Base-by-base conservation (phyloP, 75 land plant genomes). In the Larix kaempferi region DNA sequence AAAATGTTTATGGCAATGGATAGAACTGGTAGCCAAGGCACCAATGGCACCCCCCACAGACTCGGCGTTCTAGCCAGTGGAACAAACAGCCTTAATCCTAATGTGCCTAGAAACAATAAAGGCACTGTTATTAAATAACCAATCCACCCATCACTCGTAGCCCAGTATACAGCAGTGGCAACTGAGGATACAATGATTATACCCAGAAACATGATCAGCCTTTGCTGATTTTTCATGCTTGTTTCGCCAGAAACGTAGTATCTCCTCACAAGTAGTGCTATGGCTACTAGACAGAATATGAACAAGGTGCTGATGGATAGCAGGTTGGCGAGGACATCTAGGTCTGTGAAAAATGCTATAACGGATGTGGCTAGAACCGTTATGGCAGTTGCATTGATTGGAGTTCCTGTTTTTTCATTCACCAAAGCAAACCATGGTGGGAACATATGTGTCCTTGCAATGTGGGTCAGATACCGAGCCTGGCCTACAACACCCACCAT, bases 381-480 rank as follows among this genome's bases (percentile, higher is more conserved):
- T 14, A 78, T 81, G 12, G 78, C 57, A 0, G 98, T 92, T 2
- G 98, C 98, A 58, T 84, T 82, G 49, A 94, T 73, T 1, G 98
- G 98, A 0, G 98, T 94, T n/a, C 88, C 89, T 19, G 95, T 92
- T 21, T 41, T 74, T 12, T 19, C 65, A 56, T 87, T 29, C 75
- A 94, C 95, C 6, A 62, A 3, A 17, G 91, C 95, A 33, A 94
- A 76, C 93, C 94, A 92, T 15, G 93, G 91, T 0, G 95, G 93
- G 74, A 94, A 66, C 86, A 94, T 87, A 78, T 94, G 98, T 25
- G 91, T 89, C 3, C 98, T 63, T 0, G 98, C 95, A 59, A 94
- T 94, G 84, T 94, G 98, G n/a, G 98, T 87, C 26, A 94, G 78
- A 71, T 94, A 94, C 44, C 98, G 80, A 1, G 98, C 98, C 57